A percentile compares a stretch with the other conserved stretches of the same genome.
Evolutionary conservation across 139 green algal genomes (phyloP).

Genomic region (Ettlia oleoabundans): DNA sequence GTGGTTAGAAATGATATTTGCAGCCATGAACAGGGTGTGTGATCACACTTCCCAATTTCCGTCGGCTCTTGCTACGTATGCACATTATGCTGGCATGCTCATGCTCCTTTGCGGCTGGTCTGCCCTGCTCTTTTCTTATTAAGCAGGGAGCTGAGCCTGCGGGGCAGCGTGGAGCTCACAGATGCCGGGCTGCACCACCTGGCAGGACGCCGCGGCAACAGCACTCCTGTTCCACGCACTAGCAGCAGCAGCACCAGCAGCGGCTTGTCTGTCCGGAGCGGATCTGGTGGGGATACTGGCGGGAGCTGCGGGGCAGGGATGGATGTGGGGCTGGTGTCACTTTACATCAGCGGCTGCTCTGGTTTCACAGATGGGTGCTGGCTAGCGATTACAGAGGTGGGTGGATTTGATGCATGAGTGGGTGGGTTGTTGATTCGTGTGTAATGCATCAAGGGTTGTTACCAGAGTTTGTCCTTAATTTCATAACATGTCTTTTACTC

Average conservation of each 20-base stretch:
- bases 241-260: neutral
- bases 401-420: neutral
- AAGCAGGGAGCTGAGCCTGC: slow-evolving; percentile 24
- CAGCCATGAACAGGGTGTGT: too few species aligned
- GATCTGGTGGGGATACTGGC: neutral
- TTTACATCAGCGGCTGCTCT: slow-evolving; percentile 21
- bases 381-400: slow-evolving; percentile 17
- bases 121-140: neutral
- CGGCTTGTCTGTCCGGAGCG: too few species aligned
- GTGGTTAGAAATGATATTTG: too few species aligned
- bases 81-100: neutral
- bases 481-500: too few species aligned
- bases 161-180: neutral
- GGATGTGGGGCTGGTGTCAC: neutral
- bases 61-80: too few species aligned
- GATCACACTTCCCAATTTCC: too few species aligned
- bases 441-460: too few species aligned
- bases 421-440: too few species aligned
- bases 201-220: slow-evolving; percentile 1
- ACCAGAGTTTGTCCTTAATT: too few species aligned
- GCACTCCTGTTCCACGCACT: neutral
- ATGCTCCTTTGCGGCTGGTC: neutral
- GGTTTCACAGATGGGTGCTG: slow-evolving; percentile 12
- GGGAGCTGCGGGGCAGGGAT: neutral
- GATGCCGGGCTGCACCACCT: slow-evolving; percentile 9